A percentile compares a stretch with the other conserved stretches of the same genome.
phyloP scores from a whole-genome alignment of 2,329 filamentous ascomycete genomes.

The Xylaria sp. region DNA sequence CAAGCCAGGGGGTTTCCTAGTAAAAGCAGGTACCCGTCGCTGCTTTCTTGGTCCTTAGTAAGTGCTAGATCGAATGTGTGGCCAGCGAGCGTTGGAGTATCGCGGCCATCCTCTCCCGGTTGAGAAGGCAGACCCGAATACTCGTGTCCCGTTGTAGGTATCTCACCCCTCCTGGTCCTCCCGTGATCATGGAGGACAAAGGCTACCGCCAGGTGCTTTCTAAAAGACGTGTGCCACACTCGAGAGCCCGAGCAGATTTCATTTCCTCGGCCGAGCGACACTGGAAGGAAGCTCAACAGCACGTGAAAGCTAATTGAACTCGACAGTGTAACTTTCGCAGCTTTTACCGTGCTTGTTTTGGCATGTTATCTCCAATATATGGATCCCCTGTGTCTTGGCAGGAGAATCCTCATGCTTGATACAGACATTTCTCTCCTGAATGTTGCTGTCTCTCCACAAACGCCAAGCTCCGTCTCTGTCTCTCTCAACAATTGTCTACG shows the following conservation, averaged over 20 bases:
- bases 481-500: neutral
- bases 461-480: conserved; percentile 2
- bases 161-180: neutral
- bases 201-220: conserved; percentile 1
- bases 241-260: conserved; percentile 4
- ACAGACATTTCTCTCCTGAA: neutral
- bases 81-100: conserved; percentile 13
- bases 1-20: neutral
- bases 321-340: neutral
- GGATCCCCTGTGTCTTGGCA: conserved; percentile 2
- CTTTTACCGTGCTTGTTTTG: neutral
- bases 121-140: conserved; percentile 3
- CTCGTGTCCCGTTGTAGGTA: neutral
- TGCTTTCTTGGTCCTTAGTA: neutral
- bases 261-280: conserved; percentile 18
- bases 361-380: neutral
- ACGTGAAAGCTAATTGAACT: conserved; percentile 17
- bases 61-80: conserved; percentile 2
- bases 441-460: conserved; percentile 1
- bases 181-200: neutral
- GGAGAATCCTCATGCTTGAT: neutral
- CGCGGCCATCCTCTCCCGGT: conserved; percentile 14
- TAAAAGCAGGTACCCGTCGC: conserved; percentile 7
- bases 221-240: neutral
- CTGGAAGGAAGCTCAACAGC: neutral